A percentile compares a stretch with the other conserved stretches of the same genome.
These are phyloP conservation scores for Paramecium bursaria DNA, from an alignment of 73 alveolate species.

Conservation along the genomic window DNA sequence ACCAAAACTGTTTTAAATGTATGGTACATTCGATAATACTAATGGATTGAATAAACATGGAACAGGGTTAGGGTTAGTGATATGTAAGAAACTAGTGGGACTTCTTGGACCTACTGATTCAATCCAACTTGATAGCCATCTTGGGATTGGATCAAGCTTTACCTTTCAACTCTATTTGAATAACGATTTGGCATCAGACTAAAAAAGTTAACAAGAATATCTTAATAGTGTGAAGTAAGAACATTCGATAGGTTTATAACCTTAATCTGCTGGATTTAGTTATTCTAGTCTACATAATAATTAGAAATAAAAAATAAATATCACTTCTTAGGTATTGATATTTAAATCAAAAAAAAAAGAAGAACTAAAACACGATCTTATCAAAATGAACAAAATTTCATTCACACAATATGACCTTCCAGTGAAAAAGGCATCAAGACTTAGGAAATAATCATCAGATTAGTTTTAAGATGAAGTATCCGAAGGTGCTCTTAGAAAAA, in stretches of 20 bases:
- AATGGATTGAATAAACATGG: slow-evolving; percentile 63
- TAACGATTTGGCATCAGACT: not conserved
- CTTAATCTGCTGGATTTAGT: not conserved
- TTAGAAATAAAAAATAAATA: not conserved
- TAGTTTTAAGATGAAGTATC: too few species aligned
- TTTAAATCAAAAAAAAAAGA: too few species aligned
- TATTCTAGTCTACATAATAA: not conserved
- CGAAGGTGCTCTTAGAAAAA: too few species aligned
- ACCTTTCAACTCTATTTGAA: slow-evolving; percentile 29
- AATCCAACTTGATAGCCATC: slow-evolving; percentile 44
- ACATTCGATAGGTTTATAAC: not conserved
- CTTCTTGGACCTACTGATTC: slow-evolving; percentile 51
- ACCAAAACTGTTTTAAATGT: slow-evolving; percentile 61
- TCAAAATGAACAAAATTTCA: too few species aligned
- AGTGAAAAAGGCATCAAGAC: too few species aligned
- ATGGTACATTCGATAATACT: slow-evolving; percentile 48
- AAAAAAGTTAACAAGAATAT: slow-evolving; percentile 13
- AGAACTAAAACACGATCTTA: too few species aligned
- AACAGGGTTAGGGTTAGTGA: slow-evolving; percentile 67
- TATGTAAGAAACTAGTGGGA: slow-evolving; percentile 61
- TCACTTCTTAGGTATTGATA: too few species aligned
- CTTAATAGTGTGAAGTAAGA: slow-evolving; percentile 12
- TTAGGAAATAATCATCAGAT: too few species aligned
- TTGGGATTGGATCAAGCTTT: slow-evolving; percentile 43
- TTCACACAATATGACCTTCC: too few species aligned